phyloP scores from a whole-genome alignment of 1,139 yeast species.

The Lodderomyces theae region DNA sequence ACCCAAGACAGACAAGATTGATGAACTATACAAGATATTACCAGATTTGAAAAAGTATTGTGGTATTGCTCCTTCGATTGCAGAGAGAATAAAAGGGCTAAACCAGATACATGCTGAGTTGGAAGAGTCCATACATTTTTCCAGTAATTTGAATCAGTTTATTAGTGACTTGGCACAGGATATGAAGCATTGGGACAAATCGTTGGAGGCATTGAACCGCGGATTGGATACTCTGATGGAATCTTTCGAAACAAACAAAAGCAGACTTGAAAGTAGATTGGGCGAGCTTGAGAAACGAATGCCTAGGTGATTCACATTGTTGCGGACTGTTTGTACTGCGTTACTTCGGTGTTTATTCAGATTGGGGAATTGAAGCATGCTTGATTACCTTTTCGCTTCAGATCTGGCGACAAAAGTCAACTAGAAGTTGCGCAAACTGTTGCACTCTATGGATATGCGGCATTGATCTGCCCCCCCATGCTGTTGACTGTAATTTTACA shows the following conservation, averaged over 20 bases:
- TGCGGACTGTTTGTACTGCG: too few species aligned
- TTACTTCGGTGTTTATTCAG: too few species aligned
- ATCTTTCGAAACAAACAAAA: slow-evolving; percentile 16
- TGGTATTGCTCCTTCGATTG: slow-evolving; percentile 36
- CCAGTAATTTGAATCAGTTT: slow-evolving; percentile 31
- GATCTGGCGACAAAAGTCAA: too few species aligned
- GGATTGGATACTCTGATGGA: slow-evolving; percentile 25
- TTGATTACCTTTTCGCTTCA: too few species aligned
- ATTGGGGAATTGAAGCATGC: too few species aligned
- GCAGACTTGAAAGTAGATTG: slow-evolving; percentile 6
- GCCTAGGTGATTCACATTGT: background rate
- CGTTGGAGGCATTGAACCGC: slow-evolving; percentile 34
- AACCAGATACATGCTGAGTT: slow-evolving; percentile 44
- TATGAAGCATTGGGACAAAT: slow-evolving; percentile 38
- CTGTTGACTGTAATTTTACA: too few species aligned
- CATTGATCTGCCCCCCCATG: too few species aligned
- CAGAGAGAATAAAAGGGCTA: slow-evolving; percentile 44
- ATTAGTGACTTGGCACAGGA: slow-evolving; percentile 37
- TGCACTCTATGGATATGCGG: too few species aligned
- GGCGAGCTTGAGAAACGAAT: background rate
- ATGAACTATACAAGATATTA: slow-evolving; percentile 36
- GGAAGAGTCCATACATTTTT: slow-evolving; percentile 26
- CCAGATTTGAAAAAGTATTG: slow-evolving; percentile 35
- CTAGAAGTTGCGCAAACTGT: too few species aligned
- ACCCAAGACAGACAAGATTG: slow-evolving; percentile 24